These are phyloP conservation scores for Bonia amplexicaulis DNA, from an alignment of 176 grass and related monocot genomes.

Conservation along the genomic window DNA sequence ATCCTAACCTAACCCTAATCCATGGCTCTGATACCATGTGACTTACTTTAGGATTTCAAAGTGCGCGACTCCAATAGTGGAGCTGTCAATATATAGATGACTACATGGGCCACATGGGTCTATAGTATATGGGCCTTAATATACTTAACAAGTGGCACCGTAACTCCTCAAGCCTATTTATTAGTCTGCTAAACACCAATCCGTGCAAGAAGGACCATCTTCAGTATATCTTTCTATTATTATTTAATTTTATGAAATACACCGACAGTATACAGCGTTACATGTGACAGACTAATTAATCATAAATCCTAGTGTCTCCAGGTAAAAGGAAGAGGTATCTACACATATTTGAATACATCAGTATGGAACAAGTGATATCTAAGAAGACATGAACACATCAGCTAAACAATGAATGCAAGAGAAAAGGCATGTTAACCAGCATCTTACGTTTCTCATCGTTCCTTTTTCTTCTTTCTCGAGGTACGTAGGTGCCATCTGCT, in stretches of 20 bases:
- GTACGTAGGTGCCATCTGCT: constrained; percentile 80
- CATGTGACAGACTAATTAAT: not conserved
- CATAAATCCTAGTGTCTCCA: not conserved
- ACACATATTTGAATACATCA: not conserved
- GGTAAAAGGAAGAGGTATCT: not conserved
- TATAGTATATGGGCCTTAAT: too few species aligned
- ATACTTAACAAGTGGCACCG: not conserved
- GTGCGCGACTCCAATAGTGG: too few species aligned
- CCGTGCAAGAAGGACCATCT: not conserved
- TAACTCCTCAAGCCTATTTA: constrained; percentile 1
- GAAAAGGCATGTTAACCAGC: not conserved
- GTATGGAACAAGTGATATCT: not conserved
- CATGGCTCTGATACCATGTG: too few species aligned
- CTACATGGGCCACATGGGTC: too few species aligned
- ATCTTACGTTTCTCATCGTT: constrained; percentile 74
- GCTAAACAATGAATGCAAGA: not conserved
- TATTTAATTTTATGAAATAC: not conserved
- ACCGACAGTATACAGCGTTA: not conserved
- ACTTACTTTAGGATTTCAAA: too few species aligned
- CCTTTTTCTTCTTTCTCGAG: constrained; percentile 85
- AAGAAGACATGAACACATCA: not conserved
- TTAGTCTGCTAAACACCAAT: constrained; percentile 12
- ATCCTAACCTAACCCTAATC: too few species aligned
- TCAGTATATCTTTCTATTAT: not conserved
- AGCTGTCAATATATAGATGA: too few species aligned